phyloP scores from a whole-genome alignment of 768 basidiomycete genomes.

The Cystofilobasidium bisporidii region DNA sequence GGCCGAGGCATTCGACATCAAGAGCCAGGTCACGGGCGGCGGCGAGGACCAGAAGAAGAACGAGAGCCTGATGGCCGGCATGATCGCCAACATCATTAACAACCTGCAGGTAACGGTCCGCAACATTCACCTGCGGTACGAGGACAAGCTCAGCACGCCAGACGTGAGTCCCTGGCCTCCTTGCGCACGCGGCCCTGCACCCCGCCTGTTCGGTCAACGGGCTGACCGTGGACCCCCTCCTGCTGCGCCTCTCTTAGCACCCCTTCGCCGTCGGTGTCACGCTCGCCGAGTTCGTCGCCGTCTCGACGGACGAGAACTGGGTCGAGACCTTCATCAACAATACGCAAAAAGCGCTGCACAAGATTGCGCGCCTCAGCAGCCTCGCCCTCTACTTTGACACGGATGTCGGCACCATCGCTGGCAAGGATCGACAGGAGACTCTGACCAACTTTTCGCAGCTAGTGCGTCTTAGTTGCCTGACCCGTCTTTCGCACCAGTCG shows the following conservation, averaged over 20 bases:
- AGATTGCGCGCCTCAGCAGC: slow-evolving; percentile 80
- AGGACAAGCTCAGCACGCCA: slow-evolving; percentile 87
- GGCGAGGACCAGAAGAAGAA: slow-evolving; percentile 53
- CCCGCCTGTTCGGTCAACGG: not conserved
- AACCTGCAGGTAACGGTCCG: slow-evolving; percentile 91
- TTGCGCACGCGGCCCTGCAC: not conserved
- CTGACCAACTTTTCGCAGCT: slow-evolving; percentile 21
- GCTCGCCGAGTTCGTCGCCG: slow-evolving; percentile 72
- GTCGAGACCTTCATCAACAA: slow-evolving; percentile 85
- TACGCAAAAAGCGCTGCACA: slow-evolving; percentile 74
- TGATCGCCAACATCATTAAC: slow-evolving; percentile 82
- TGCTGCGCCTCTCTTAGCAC: slow-evolving; percentile 49
- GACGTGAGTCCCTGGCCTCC: slow-evolving; percentile 54
- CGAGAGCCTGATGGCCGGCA: slow-evolving; percentile 72
- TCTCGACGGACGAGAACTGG: slow-evolving; percentile 83
- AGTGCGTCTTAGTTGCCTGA: not conserved
- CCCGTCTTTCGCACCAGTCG: too few species aligned
- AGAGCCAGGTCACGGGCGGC: slow-evolving; percentile 18
- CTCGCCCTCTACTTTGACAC: slow-evolving; percentile 93
- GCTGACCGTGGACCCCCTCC: slow-evolving; percentile 1
- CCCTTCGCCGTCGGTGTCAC: slow-evolving; percentile 90
- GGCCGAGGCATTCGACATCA: slow-evolving; percentile 52
- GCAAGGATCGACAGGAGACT: slow-evolving; percentile 43
- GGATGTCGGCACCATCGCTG: slow-evolving; percentile 69
- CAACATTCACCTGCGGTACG: slow-evolving; percentile 93